Conservation (phyloP, 768 basidiomycete species). For the Pholiota conissans region DNA sequence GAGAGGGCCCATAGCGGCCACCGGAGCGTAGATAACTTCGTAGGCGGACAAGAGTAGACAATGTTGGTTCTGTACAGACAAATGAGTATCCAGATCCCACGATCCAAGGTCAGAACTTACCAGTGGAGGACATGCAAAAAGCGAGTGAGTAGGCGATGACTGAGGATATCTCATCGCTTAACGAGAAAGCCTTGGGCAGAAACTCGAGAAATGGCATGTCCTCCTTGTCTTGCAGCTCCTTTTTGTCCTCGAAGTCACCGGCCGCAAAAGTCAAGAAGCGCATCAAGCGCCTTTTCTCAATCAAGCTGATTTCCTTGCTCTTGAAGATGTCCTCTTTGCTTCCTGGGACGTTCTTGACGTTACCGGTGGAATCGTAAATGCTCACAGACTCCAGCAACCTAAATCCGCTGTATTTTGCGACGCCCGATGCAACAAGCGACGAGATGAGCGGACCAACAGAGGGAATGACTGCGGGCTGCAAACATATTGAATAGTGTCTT, state of each 20-base stretch:
- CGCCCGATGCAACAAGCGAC: conserved; percentile 77
- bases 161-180: conserved; percentile 55
- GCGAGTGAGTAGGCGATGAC: conserved; percentile 81
- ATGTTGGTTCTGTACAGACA: conserved; percentile 68
- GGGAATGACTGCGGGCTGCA: conserved; percentile 82
- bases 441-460: conserved; percentile 78
- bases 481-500: conserved; percentile 81
- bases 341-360: conserved; percentile 71
- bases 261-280: conserved; percentile 84
- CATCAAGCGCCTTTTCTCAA: conserved; percentile 91
- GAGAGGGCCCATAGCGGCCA: conserved; percentile 79
- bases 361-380: conserved; percentile 50
- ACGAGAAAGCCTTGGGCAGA: conserved; percentile 60
- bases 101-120: conserved; percentile 36
- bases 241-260: conserved; percentile 67
- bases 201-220: conserved; percentile 60
- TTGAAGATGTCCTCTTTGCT: conserved; percentile 95
- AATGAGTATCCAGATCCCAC: background rate
- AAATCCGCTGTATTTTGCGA: conserved; percentile 90
- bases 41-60: conserved; percentile 67
- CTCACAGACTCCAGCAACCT: conserved; percentile 74
- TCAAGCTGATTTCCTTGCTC: conserved; percentile 67
- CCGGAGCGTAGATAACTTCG: conserved; percentile 73
- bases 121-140: conserved; percentile 57
- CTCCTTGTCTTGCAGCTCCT: conserved; percentile 57